Evolutionary conservation across 2,329 filamentous ascomycete genomes (phyloP).

Genomic region (Pseudocercospora pini-densiflorae): DNA sequence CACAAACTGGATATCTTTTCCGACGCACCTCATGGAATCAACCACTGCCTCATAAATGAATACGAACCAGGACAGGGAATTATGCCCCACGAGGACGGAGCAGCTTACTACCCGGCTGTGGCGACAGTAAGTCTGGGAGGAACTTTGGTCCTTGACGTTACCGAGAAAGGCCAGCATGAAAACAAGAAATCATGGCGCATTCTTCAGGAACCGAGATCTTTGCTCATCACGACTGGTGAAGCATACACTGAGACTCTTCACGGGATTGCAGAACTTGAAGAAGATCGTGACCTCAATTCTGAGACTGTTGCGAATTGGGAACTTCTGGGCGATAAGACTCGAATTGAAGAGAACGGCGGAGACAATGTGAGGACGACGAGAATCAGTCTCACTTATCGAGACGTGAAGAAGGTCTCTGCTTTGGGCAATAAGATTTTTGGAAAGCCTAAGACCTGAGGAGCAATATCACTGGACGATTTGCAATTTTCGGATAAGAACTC

Average conservation of each 20-base stretch:
- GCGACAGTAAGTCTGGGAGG: slow-evolving; percentile 87
- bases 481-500: neutral
- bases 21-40: slow-evolving; percentile 77
- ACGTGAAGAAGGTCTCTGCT: slow-evolving; percentile 82
- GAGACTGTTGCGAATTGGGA: slow-evolving; percentile 71
- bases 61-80: slow-evolving; percentile 90
- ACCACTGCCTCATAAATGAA: slow-evolving; percentile 94
- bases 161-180: slow-evolving; percentile 48
- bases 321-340: slow-evolving; percentile 58
- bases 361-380: slow-evolving; percentile 63
- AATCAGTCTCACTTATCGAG: slow-evolving; percentile 79
- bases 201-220: slow-evolving; percentile 80
- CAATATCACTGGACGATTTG: neutral
- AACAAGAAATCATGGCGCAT: slow-evolving; percentile 57
- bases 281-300: slow-evolving; percentile 67
- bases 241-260: slow-evolving; percentile 76
- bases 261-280: slow-evolving; percentile 68
- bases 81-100: slow-evolving; percentile 94
- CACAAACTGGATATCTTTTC: slow-evolving; percentile 56
- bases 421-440: slow-evolving; percentile 70
- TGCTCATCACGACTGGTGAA: slow-evolving; percentile 71
- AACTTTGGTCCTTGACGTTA: slow-evolving; percentile 77
- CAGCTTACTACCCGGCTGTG: slow-evolving; percentile 84
- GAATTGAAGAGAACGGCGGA: slow-evolving; percentile 52
- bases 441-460: slow-evolving; percentile 19